Percentiles rank a stretch among this genome's conserved stretches.
Evolutionary conservation across 2,329 filamentous ascomycete species (phyloP).

Genomic region (Sporothrix inflata): DNA sequence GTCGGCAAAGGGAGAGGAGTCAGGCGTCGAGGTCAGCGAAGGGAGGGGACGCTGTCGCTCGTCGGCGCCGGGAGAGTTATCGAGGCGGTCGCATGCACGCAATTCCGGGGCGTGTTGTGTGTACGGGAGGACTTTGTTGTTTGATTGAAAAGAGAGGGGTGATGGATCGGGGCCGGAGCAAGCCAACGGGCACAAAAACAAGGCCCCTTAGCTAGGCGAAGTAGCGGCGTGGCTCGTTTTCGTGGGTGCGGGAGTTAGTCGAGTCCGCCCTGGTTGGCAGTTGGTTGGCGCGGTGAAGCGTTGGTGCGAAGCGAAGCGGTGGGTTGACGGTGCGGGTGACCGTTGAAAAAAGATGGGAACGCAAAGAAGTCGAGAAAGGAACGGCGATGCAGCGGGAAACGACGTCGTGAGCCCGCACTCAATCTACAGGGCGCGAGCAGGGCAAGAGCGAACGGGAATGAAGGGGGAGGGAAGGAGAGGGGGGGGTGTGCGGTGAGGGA

Average conservation of each 20-base stretch:
- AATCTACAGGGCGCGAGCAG: not conserved
- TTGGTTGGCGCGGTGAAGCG: conserved; percentile 26
- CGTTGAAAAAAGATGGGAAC: not conserved
- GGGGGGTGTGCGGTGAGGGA: not conserved
- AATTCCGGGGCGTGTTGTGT: not conserved
- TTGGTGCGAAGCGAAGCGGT: conserved; percentile 2
- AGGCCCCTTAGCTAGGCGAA: conserved; percentile 3
- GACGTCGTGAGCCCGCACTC: conserved; percentile 16
- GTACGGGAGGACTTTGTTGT: not conserved
- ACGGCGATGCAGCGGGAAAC: conserved; percentile 9
- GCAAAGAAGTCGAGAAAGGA: not conserved
- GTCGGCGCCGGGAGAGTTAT: conserved; percentile 21
- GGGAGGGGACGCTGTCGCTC: not conserved
- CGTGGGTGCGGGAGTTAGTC: conserved; percentile 17
- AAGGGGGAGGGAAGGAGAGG: conserved; percentile 13
- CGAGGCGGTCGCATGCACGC: conserved; percentile 25
- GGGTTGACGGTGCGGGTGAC: conserved; percentile 1
- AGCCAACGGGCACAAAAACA: conserved; percentile 18
- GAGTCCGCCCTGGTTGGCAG: conserved; percentile 21
- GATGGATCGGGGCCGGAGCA: not conserved
- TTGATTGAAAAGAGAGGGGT: not conserved
- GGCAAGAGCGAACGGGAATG: conserved; percentile 20
- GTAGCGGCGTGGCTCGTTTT: conserved; percentile 27
- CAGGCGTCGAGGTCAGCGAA: not conserved
- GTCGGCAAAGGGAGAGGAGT: not conserved